Conservation (phyloP, 352 stramenopile genomes). For the Pythium utonaiense region DNA sequence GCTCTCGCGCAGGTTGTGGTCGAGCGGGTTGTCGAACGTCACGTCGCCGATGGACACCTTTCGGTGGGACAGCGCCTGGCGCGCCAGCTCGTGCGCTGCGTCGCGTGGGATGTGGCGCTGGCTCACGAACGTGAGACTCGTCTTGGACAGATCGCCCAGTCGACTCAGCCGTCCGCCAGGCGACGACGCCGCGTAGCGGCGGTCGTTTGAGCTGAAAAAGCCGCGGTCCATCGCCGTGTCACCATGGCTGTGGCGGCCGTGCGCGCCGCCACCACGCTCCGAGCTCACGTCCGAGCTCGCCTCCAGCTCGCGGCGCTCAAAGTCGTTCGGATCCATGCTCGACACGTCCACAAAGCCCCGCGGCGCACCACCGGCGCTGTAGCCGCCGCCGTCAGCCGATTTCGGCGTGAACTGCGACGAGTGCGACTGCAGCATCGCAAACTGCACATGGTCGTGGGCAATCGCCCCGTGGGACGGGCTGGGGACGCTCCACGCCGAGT, state of each 20-base stretch:
- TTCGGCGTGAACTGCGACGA: slow-evolving; percentile 4
- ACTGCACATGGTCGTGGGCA: slow-evolving; percentile 19
- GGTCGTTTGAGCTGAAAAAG: slow-evolving; percentile 12
- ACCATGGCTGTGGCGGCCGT: slow-evolving; percentile 12
- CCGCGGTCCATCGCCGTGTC: not conserved
- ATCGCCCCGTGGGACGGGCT: slow-evolving; percentile 1
- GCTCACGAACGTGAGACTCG: slow-evolving; percentile 29
- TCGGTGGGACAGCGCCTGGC: slow-evolving; percentile 61
- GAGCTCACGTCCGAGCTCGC: slow-evolving; percentile 7
- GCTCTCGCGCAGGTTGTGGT: slow-evolving; percentile 63
- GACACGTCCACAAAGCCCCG: slow-evolving; percentile 12
- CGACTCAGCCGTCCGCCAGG: slow-evolving; percentile 15
- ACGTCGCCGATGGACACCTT: slow-evolving; percentile 74
- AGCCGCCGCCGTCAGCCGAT: not conserved
- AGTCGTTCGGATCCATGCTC: not conserved
- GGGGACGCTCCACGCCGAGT: not conserved
- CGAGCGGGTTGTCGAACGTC: slow-evolving; percentile 63
- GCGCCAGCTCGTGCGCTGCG: slow-evolving; percentile 61
- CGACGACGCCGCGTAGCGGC: slow-evolving; percentile 18
- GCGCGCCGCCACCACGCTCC: not conserved
- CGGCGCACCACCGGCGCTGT: no score
- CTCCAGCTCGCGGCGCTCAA: not conserved
- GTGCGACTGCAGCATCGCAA: slow-evolving; percentile 20
- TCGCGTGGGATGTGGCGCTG: slow-evolving; percentile 37
- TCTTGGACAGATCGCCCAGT: slow-evolving; percentile 18